Evolutionary conservation across 257 asterid genomes (phyloP).

Genomic region (Nicotiana undulata): DNA sequence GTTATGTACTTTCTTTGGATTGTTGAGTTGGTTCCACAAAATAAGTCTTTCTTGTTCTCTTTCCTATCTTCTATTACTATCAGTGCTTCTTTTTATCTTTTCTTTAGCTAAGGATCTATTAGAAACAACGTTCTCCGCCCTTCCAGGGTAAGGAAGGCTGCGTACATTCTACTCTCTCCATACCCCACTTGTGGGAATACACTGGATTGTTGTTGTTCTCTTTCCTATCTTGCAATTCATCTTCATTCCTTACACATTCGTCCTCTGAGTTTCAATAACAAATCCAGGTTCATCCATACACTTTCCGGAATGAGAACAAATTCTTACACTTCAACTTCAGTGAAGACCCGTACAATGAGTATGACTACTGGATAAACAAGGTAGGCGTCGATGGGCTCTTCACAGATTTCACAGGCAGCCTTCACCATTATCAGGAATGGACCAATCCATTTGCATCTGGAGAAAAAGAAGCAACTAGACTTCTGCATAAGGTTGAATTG

Average conservation of each 20-base stretch:
- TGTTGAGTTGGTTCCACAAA: background rate
- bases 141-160: no score
- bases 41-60: background rate
- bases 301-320: constrained; percentile 70
- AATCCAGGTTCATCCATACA: constrained; percentile 89
- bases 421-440: constrained; percentile 84
- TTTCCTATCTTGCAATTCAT: background rate
- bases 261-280: background rate
- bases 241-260: background rate
- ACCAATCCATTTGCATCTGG: constrained; percentile 40
- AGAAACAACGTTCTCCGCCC: no score
- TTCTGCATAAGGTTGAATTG: constrained; percentile 44
- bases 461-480: constrained; percentile 40
- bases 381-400: constrained; percentile 87
- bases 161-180: no score
- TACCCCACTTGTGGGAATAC: no score
- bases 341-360: constrained; percentile 79
- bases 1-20: background rate
- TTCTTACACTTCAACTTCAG: constrained; percentile 85
- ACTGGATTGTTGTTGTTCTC: background rate
- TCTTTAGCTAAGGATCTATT: no score
- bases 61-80: background rate
- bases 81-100: no score
- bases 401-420: constrained; percentile 90
- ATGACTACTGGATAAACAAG: constrained; percentile 65